Conservation (phyloP, 2,329 filamentous ascomycete genomes). For the Mycosphaerella sp. region DNA sequence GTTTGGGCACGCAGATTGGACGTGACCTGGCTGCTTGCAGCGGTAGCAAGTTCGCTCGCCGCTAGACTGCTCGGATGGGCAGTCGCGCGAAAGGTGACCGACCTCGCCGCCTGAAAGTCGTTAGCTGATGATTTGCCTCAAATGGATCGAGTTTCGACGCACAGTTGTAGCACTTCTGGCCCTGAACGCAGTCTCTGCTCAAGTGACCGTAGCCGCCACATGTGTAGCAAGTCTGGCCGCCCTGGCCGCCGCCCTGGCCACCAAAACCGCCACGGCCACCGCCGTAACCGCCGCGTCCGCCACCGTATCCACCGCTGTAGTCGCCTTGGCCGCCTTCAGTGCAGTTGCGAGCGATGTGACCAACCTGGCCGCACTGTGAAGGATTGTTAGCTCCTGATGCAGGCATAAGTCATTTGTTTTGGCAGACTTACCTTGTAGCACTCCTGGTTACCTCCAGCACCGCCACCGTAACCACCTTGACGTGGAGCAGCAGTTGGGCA, state of each 20-base stretch:
- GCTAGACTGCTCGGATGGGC: constrained; percentile 68
- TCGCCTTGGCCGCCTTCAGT: constrained; percentile 54
- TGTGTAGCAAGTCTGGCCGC: constrained; percentile 88
- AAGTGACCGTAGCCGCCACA: constrained; percentile 88
- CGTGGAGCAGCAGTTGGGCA: constrained; percentile 51
- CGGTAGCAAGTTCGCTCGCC: constrained; percentile 98
- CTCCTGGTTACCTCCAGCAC: constrained; percentile 39
- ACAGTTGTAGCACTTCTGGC: constrained; percentile 99
- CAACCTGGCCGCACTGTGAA: constrained; percentile 96
- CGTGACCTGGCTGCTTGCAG: constrained; percentile 76
- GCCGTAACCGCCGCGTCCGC: constrained; percentile 35
- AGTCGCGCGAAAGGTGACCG: constrained; percentile 92
- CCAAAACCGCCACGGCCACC: constrained; percentile 45
- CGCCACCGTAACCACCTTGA: constrained; percentile 44
- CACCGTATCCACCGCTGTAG: constrained; percentile 38
- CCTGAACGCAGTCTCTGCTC: constrained; percentile 94
- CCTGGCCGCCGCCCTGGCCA: constrained; percentile 12
- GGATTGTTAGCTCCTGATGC: constrained; percentile 49
- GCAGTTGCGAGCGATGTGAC: constrained; percentile 94
- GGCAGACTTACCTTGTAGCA: constrained; percentile 33
- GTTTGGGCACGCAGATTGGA: constrained; percentile 90
- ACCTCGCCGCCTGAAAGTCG: constrained; percentile 60
- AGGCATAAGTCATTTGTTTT: background rate
- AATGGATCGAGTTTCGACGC: constrained; percentile 29
- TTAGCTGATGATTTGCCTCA: constrained; percentile 24